Evolutionary conservation across 2,329 filamentous ascomycete species (phyloP), one percentile per base, ranked within the genome.

Genomic region (Fusarium illudens): DNA sequence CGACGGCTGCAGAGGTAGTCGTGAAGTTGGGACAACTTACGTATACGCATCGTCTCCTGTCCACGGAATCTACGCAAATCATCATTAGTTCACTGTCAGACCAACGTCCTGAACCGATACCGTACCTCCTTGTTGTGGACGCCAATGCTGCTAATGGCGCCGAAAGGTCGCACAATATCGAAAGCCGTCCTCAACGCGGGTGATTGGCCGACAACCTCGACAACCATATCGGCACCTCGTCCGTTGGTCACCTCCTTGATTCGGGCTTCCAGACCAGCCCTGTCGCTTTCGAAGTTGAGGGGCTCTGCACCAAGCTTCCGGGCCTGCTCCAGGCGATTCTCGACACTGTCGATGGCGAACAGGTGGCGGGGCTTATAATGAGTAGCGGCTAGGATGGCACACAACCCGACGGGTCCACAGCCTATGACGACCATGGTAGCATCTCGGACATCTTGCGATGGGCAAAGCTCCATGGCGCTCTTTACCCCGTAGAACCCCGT

Each of bases 331-430:
- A 97, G 84, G 58, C 94, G 86, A 63, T 88, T 89, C 3, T 90
- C 88, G 8, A 97, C 87, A 9, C 90, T 89, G 79, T 97, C 93
- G 50, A 96, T 87, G 6, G 92, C 93, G 64, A 96, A 89, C 3
- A 96, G 79, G 73, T 92, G 85, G 76, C 89, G 91, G 1, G 93
- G 93, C 68, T 88, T 87, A 77, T 89, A 90, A 73, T 93, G 89
- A n/a, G 91, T 82, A 6, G 92, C 90, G 62, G 92, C 91, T 64
- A 94, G 85, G 60, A 96, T 82, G 15, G 94, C 93, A 77, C 94
- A 97, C 12, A 97, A 84, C 1, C 93, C 94, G 4, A 97, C 91
- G 0, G 91, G 91, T 1, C 94, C 94, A 75, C 94, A 97, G 6
- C 94, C 94, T 62, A 97, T 87, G 19, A 97, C 82, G 1, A 96